Percentiles rank a stretch among this genome's conserved stretches.
phyloP scores from a whole-genome alignment of 2,329 filamentous ascomycete genomes.

The Ophiostoma sp. region DNA sequence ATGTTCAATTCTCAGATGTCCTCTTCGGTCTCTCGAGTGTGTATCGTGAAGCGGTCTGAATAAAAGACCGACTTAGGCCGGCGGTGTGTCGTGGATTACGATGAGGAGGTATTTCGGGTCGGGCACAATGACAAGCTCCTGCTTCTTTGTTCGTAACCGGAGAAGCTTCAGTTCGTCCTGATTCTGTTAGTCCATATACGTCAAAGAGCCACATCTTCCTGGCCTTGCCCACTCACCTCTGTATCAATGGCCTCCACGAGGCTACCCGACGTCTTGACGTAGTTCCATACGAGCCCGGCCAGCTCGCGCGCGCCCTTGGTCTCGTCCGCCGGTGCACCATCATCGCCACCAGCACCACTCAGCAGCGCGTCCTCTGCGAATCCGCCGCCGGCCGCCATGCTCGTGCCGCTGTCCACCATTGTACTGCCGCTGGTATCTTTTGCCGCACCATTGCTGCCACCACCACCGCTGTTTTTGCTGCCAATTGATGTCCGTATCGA shows the following conservation, averaged over 20 bases:
- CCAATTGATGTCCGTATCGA: conserved; percentile 50
- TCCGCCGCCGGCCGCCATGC: conserved; percentile 16
- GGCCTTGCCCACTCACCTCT: conserved; percentile 52
- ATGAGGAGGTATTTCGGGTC: conserved; percentile 77
- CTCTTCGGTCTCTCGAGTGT: no score
- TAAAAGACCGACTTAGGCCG: conserved; percentile 49
- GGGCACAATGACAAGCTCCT: conserved; percentile 81
- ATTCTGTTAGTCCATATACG: not conserved
- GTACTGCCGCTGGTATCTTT: conserved; percentile 16
- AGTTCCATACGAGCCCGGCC: conserved; percentile 73
- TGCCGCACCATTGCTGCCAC: not conserved
- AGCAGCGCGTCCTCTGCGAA: conserved; percentile 47
- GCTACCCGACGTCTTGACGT: conserved; percentile 66
- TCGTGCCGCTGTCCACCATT: conserved; percentile 9
- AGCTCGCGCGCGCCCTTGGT: conserved; percentile 66
- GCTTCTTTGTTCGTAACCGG: conserved; percentile 77
- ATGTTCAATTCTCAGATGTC: not conserved
- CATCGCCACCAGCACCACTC: conserved; percentile 25
- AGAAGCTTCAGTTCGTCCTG: conserved; percentile 76
- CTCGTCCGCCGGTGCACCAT: conserved; percentile 28
- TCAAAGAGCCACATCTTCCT: not conserved
- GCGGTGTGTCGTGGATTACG: conserved; percentile 78
- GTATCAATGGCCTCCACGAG: conserved; percentile 72
- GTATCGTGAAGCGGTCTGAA: not conserved
- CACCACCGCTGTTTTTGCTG: conserved; percentile 27